Evolutionary conservation across 164 flowering plant genomes (phyloP).

Genomic region (Macadamia tetraphylla): DNA sequence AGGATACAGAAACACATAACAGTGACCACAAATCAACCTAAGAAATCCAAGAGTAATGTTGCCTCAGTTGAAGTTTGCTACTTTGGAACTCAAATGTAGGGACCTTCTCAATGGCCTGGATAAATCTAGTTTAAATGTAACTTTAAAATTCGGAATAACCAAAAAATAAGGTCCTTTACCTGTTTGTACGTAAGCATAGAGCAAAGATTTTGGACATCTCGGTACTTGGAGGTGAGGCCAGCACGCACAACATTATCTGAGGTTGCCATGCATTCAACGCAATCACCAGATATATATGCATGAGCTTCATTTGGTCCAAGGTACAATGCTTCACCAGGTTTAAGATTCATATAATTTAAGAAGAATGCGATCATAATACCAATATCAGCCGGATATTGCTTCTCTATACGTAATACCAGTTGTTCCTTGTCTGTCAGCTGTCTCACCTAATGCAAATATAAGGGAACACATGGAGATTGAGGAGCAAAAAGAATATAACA

Average conservation of each 20-base stretch:
- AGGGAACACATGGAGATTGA: too few relatives aligned
- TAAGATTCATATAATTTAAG: slow-evolving; percentile 69
- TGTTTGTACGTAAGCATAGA: slow-evolving; percentile 91
- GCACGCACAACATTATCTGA: slow-evolving; percentile 15
- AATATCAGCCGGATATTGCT: slow-evolving; percentile 79
- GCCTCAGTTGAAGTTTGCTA: neutral
- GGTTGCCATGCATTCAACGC: too few relatives aligned
- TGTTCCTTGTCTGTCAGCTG: too few relatives aligned
- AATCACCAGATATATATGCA: slow-evolving; percentile 45
- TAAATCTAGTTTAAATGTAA: too few relatives aligned
- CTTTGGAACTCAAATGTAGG: too few relatives aligned
- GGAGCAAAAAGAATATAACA: too few relatives aligned
- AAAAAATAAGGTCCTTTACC: slow-evolving; percentile 26
- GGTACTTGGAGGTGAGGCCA: slow-evolving; percentile 85
- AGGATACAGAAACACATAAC: too few relatives aligned
- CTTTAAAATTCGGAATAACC: too few relatives aligned
- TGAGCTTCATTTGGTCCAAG: slow-evolving; percentile 92
- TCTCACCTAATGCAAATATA: too few relatives aligned
- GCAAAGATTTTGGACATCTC: slow-evolving; percentile 77
- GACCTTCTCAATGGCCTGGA: too few relatives aligned
- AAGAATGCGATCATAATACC: slow-evolving; percentile 84
- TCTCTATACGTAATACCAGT: neutral
- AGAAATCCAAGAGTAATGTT: too few relatives aligned
- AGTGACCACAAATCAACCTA: too few relatives aligned
- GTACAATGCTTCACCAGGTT: slow-evolving; percentile 85